These are phyloP conservation scores for Globisporangium cystogenes DNA, from an alignment of 352 stramenopile genomes.

Conservation along the genomic window DNA sequence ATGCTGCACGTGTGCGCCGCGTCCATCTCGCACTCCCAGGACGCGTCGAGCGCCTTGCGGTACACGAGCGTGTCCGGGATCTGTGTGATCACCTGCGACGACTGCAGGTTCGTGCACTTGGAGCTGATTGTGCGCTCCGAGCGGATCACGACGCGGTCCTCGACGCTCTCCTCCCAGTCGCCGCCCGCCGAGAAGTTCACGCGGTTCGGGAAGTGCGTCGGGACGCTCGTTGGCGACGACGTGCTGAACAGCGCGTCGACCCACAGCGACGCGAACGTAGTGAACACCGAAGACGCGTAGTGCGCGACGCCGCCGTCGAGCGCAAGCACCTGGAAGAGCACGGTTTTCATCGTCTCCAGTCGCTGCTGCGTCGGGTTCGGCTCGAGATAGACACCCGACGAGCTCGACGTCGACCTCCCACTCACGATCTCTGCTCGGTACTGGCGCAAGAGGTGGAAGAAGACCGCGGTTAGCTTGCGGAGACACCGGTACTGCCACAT, in stretches of 20 bases:
- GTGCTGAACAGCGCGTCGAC: constrained; percentile 59
- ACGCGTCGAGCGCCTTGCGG: constrained; percentile 66
- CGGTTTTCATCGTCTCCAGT: constrained; percentile 37
- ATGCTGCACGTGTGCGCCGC: constrained; percentile 49
- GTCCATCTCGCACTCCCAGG: constrained; percentile 67
- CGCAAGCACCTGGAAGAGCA: constrained; percentile 43
- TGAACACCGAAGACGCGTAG: constrained; percentile 65
- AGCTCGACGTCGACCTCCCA: not conserved
- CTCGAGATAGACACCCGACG: not conserved
- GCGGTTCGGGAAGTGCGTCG: constrained; percentile 58
- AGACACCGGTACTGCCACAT: constrained; percentile 71
- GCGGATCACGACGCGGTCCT: constrained; percentile 48
- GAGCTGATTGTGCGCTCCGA: constrained; percentile 77
- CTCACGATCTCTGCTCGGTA: constrained; percentile 38
- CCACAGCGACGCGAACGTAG: constrained; percentile 62
- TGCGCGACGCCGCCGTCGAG: constrained; percentile 56
- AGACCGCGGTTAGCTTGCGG: constrained; percentile 45
- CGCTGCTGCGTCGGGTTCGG: constrained; percentile 11
- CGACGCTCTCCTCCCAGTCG: constrained; percentile 8
- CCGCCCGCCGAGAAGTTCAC: constrained; percentile 16
- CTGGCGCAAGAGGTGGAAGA: constrained; percentile 48
- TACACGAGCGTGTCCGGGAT: constrained; percentile 49
- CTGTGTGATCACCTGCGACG: constrained; percentile 68
- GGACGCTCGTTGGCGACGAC: constrained; percentile 57
- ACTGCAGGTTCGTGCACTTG: constrained; percentile 77